Base-by-base conservation (phyloP, 1,139 yeast genomes). In the Chernovozyma aurita region DNA sequence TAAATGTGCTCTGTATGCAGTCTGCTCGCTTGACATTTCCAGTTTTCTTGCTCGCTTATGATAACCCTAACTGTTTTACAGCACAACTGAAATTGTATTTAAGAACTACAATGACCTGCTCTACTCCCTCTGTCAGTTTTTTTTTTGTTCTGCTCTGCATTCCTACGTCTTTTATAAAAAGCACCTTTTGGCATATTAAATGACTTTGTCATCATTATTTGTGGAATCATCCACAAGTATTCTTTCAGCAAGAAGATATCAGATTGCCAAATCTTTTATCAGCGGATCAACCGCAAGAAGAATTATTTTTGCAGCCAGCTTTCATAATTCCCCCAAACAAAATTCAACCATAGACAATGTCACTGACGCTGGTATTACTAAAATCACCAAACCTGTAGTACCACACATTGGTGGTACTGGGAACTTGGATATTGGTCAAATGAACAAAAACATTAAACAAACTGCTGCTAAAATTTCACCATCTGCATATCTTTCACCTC, bases 401-500 rank as follows among this genome's bases (percentile, higher is more conserved):
- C n/a, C n/a, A n/a, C n/a, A n/a, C n/a, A n/a, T n/a, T n/a, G n/a
- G n/a, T n/a, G n/a, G n/a, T n/a, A n/a, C n/a, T n/a, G n/a, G n/a
- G n/a, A 31, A 26, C 6, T 26, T 26, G 6, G 39, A 26, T 24
- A 31, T n/a, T 17, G 18, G 16, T 15, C 13, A 9, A 28, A 18
- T n/a, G n/a, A 18, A 18, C 28, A 18, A 15, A 28, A 12, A 6
- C 28, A 6, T 16, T 6, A 11, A 26, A 26, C n/a, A n/a, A n/a
- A n/a, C n/a, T n/a, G n/a, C n/a, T n/a, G n/a, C n/a, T n/a, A n/a
- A 25, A 28, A 38, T 26, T 22, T 28, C 35, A 13, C 36, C 36
- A 3, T 13, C 37, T 4, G 37, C 27, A 15, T 63, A 65, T 48
- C 56, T 70, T 41, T 57, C 57, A 37, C 59, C 60, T 33, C 64